Evolutionary conservation across 495 filamentous ascomycete species (phyloP).

Genomic region (Penicillium lividum): DNA sequence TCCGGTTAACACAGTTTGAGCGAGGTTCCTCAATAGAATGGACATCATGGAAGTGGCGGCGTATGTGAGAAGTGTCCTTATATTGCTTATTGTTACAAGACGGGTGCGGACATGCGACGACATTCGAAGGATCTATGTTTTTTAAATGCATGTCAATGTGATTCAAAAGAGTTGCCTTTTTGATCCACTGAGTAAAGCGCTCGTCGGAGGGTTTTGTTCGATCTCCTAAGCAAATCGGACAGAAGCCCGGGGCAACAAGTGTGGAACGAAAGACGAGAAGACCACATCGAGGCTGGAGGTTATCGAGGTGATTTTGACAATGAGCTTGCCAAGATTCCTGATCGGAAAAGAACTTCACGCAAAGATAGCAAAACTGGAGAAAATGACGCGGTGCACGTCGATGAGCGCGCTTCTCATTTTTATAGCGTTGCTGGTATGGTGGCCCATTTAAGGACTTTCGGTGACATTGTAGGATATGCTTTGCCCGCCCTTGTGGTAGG

Average conservation of each 20-base stretch:
- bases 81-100: constrained; percentile 8
- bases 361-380: constrained; percentile 22
- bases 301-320: constrained; percentile 15
- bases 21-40: constrained; percentile 14
- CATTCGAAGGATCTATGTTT: not conserved
- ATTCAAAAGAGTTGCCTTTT: constrained; percentile 19
- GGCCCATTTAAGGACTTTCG: constrained; percentile 18
- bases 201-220: constrained; percentile 12
- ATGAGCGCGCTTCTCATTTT: constrained; percentile 22
- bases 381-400: constrained; percentile 16
- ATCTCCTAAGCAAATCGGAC: constrained; percentile 19
- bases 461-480: constrained; percentile 26
- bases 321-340: constrained; percentile 14
- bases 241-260: constrained; percentile 15
- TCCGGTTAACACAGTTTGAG: constrained; percentile 13
- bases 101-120: constrained; percentile 7
- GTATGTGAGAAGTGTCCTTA: not conserved
- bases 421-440: constrained; percentile 23
- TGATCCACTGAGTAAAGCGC: constrained; percentile 18
- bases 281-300: constrained; percentile 19
- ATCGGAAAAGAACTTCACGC: constrained; percentile 7
- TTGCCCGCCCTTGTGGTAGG: constrained; percentile 10
- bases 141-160: constrained; percentile 16
- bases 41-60: constrained; percentile 8
- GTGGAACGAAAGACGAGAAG: constrained; percentile 24